phyloP scores from a whole-genome alignment of 2,329 filamentous ascomycete species.

The Botrytis byssoidea region DNA sequence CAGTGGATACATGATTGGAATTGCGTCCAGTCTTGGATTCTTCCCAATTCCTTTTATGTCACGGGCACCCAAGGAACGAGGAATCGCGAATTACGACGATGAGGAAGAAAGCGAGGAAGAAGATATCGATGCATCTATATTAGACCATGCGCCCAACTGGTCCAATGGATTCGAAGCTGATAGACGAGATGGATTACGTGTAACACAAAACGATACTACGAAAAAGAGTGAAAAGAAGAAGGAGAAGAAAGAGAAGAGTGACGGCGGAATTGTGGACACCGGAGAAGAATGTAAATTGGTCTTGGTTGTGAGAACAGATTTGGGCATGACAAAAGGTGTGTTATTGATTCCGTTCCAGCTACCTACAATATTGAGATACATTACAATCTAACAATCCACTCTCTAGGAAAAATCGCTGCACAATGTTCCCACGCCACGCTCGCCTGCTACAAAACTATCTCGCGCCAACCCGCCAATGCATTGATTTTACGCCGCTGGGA shows the following conservation, averaged over 20 bases:
- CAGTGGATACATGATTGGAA: conserved; percentile 76
- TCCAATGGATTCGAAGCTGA: conserved; percentile 60
- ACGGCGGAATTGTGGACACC: conserved; percentile 33
- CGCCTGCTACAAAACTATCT: conserved; percentile 88
- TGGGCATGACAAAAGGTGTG: conserved; percentile 96
- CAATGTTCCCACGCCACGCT: conserved; percentile 96
- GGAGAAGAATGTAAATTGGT: conserved; percentile 92
- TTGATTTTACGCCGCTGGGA: conserved; percentile 82
- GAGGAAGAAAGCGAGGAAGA: conserved; percentile 68
- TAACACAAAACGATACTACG: conserved; percentile 34
- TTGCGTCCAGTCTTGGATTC: conserved; percentile 69
- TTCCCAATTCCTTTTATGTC: conserved; percentile 54
- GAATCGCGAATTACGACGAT: conserved; percentile 56
- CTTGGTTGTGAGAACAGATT: conserved; percentile 84
- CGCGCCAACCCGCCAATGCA: conserved; percentile 53
- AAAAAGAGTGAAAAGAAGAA: conserved; percentile 48
- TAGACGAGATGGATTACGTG: conserved; percentile 53
- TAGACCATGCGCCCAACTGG: conserved; percentile 69
- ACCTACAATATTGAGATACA: neutral
- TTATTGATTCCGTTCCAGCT: conserved; percentile 24
- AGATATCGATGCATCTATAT: conserved; percentile 56
- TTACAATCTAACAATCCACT: neutral
- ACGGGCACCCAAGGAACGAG: conserved; percentile 41
- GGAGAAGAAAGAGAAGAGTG: conserved; percentile 40
- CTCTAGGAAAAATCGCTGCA: conserved; percentile 87